phyloP scores from a whole-genome alignment of 2,329 filamentous ascomycete genomes.

The Ceratocystiopsis minuta region DNA sequence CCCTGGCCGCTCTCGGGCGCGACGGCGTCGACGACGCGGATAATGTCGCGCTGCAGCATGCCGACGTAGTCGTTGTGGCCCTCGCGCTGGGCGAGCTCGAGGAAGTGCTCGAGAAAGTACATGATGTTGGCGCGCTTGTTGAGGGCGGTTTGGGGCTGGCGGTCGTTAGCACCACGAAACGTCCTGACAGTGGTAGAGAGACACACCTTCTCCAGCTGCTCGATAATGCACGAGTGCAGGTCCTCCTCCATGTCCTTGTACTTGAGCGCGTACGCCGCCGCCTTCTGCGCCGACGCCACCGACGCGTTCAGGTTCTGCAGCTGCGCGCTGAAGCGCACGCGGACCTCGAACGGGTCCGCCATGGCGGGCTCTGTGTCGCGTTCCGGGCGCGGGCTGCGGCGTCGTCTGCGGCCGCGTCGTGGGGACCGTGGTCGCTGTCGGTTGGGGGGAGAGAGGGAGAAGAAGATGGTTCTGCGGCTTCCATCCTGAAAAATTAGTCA shows the following conservation, averaged over 20 bases:
- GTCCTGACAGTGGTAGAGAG: not conserved
- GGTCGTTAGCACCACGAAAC: not conserved
- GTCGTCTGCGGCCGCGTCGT: constrained; percentile 14
- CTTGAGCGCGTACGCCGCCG: constrained; percentile 85
- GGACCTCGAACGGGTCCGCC: constrained; percentile 88
- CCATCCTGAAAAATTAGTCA: too few species aligned
- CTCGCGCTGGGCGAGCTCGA: constrained; percentile 66
- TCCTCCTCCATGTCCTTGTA: constrained; percentile 93
- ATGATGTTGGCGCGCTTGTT: constrained; percentile 97
- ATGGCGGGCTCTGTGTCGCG: constrained; percentile 15
- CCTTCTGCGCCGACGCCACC: constrained; percentile 75
- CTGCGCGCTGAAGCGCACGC: constrained; percentile 86
- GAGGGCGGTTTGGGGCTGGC: constrained; percentile 56
- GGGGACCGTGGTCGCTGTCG: too few species aligned
- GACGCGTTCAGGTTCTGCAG: constrained; percentile 84
- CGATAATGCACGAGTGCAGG: constrained; percentile 88
- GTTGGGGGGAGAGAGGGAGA: too few species aligned
- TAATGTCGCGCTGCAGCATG: constrained; percentile 90
- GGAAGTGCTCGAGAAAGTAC: constrained; percentile 94
- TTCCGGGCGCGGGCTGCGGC: constrained; percentile 13
- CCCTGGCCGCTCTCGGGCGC: constrained; percentile 74
- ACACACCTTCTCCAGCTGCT: constrained; percentile 70
- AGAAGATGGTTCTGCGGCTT: too few species aligned
- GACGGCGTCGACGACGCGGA: constrained; percentile 80
- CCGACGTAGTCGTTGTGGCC: constrained; percentile 65